A percentile compares a stretch with the other conserved stretches of the same genome.
These are phyloP conservation scores for Syncephalastrum monosporum DNA, from an alignment of 371 early-diverging fungal genomes.

Conservation along the genomic window DNA sequence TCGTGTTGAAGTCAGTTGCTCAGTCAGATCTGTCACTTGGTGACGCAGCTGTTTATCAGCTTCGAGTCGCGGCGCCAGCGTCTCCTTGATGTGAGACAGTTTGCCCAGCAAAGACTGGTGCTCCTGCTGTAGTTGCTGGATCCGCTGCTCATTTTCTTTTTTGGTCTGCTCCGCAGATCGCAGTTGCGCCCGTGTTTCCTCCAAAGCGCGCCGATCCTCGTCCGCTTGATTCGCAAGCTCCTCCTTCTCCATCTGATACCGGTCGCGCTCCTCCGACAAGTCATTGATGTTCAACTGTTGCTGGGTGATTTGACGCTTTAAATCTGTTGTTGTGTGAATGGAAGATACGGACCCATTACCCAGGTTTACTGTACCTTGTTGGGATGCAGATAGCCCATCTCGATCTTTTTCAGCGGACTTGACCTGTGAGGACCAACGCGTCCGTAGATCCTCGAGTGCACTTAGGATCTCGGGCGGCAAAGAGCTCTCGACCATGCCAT, in stretches of 20 bases:
- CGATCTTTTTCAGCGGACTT: no score
- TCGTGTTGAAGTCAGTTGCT: slow-evolving; percentile 20
- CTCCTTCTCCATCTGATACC: slow-evolving; percentile 31
- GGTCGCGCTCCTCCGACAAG: slow-evolving; percentile 38
- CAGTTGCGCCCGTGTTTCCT: slow-evolving; percentile 5
- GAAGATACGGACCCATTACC: not conserved
- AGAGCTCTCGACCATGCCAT: slow-evolving; percentile 21
- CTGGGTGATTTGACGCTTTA: slow-evolving; percentile 41
- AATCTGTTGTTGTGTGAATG: slow-evolving; percentile 16
- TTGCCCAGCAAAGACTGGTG: slow-evolving; percentile 36
- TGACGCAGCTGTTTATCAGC: slow-evolving; percentile 42
- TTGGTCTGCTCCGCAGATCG: slow-evolving; percentile 17
- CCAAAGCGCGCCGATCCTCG: slow-evolving; percentile 3
- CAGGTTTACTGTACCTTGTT: slow-evolving; percentile 14
- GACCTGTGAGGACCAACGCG: not conserved
- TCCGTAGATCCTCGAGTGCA: slow-evolving; percentile 29
- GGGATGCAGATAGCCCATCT: no score
- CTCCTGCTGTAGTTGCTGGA: slow-evolving; percentile 39
- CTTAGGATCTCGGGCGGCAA: slow-evolving; percentile 31
- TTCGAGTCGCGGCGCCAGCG: slow-evolving; percentile 39
- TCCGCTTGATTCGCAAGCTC: slow-evolving; percentile 15
- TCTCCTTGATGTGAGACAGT: slow-evolving; percentile 41
- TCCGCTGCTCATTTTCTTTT: slow-evolving; percentile 17
- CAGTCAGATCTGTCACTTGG: slow-evolving; percentile 23
- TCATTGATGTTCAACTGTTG: slow-evolving; percentile 35